Conservation (phyloP, 2,329 filamentous ascomycete species). For the Berkeleyomyces basicola region DNA sequence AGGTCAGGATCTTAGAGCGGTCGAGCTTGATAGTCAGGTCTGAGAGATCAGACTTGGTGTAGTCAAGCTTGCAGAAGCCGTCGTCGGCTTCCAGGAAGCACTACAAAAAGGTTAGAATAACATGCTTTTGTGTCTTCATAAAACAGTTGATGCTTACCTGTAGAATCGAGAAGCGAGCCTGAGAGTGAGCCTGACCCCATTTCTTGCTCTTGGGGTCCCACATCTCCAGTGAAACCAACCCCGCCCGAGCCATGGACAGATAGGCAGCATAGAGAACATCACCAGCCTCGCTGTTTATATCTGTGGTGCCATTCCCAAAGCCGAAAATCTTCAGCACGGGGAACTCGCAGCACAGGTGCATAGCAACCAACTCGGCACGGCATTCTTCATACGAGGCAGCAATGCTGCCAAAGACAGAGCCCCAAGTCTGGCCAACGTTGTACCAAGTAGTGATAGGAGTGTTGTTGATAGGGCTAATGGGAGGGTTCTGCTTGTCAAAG, state of each 20-base stretch:
- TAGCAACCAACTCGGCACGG: conserved; percentile 82
- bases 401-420: conserved; percentile 74
- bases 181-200: conserved; percentile 87
- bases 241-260: conserved; percentile 86
- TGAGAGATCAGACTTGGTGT: conserved; percentile 55
- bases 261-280: conserved; percentile 81
- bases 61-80: conserved; percentile 70
- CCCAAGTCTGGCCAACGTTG: conserved; percentile 90
- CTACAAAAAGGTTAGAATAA: conserved; percentile 17
- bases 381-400: conserved; percentile 76
- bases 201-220: conserved; percentile 85
- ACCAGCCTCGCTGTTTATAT: conserved; percentile 62
- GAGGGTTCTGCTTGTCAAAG: conserved; percentile 70
- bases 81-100: conserved; percentile 76
- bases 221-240: conserved; percentile 74
- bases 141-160: conserved; percentile 23
- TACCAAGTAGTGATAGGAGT: conserved; percentile 73
- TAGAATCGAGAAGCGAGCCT: conserved; percentile 79
- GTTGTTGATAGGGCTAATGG: conserved; percentile 60
- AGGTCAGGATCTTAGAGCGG: conserved; percentile 68
- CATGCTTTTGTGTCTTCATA: not conserved
- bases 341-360: conserved; percentile 82
- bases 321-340: conserved; percentile 80
- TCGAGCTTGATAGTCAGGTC: conserved; percentile 73
- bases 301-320: conserved; percentile 58